Percentiles rank a stretch among this genome's conserved stretches.
phyloP scores from a whole-genome alignment of 1,139 yeast genomes.

The Entelexis paramagnoliae region DNA sequence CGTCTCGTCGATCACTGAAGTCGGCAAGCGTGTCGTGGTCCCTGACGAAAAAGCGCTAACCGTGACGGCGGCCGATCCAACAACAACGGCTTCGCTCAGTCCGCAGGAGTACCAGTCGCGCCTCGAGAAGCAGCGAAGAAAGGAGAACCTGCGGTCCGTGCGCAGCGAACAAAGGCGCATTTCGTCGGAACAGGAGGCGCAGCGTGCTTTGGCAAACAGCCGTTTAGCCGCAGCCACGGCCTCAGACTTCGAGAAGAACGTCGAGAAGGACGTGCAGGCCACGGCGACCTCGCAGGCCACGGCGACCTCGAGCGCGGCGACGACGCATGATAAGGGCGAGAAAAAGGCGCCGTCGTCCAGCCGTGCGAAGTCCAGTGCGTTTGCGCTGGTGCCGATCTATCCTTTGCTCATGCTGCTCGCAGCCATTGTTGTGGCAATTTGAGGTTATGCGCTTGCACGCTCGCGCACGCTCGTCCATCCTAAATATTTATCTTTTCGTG shows the following conservation, averaged over 20 bases:
- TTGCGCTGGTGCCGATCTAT: not conserved
- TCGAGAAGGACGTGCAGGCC: not conserved
- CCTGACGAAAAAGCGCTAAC: slow-evolving; percentile 12
- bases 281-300: not conserved
- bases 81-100: slow-evolving; percentile 18
- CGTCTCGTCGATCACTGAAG: not conserved
- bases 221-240: slow-evolving; percentile 1
- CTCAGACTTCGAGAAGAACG: not conserved
- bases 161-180: slow-evolving; percentile 16
- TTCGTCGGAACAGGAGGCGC: slow-evolving; percentile 8
- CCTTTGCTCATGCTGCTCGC: not conserved
- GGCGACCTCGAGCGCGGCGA: not conserved
- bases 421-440: not conserved
- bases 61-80: slow-evolving; percentile 17
- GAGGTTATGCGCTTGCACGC: not conserved
- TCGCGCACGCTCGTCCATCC: too few relatives aligned
- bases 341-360: not conserved
- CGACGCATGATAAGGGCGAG: not conserved
- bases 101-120: slow-evolving; percentile 20
- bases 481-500: not conserved
- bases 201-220: not conserved
- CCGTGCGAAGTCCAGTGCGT: not conserved
- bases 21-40: not conserved
- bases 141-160: slow-evolving; percentile 19
- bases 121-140: slow-evolving; percentile 13